Percentiles rank a stretch among this genome's conserved stretches.
Conservation (phyloP, 1,284 basidiomycete species). For the Chondrostereum purpureum region DNA sequence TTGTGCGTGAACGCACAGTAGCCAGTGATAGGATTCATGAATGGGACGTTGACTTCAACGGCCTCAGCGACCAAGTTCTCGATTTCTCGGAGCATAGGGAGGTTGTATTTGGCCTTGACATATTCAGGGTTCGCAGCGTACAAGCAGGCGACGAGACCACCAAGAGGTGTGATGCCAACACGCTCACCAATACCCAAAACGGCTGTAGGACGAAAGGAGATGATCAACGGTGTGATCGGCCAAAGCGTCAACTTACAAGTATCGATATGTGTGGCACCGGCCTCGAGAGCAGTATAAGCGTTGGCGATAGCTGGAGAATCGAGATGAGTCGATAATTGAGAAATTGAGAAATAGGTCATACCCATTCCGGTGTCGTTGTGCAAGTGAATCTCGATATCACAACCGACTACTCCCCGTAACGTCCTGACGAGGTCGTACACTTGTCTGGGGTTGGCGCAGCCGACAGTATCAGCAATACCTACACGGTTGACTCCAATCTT, state of each 20-base stretch:
- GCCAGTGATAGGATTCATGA: slow-evolving; percentile 93
- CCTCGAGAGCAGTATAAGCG: slow-evolving; percentile 97
- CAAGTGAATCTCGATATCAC: slow-evolving; percentile 98
- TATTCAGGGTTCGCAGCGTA: slow-evolving; percentile 97
- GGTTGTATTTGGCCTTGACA: slow-evolving; percentile 99
- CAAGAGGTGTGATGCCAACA: slow-evolving; percentile 97
- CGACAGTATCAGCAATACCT: slow-evolving; percentile 98
- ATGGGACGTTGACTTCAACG: slow-evolving; percentile 96
- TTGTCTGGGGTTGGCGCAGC: slow-evolving; percentile 97
- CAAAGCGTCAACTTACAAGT: slow-evolving; percentile 56
- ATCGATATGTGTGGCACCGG: slow-evolving; percentile 98
- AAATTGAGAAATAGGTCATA: slow-evolving; percentile 21
- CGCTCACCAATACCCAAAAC: slow-evolving; percentile 97
- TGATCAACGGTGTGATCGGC: slow-evolving; percentile 1
- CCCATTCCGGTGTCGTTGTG: slow-evolving; percentile 98
- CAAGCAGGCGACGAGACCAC: slow-evolving; percentile 94
- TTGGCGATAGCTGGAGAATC: slow-evolving; percentile 82
- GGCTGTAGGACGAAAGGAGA: slow-evolving; percentile 31
- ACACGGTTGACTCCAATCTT: slow-evolving; percentile 99
- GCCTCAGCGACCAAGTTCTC: slow-evolving; percentile 99
- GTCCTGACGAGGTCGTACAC: slow-evolving; percentile 98
- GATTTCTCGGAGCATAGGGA: slow-evolving; percentile 94
- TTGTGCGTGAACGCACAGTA: slow-evolving; percentile 99
- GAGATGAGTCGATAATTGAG: slow-evolving; percentile 10
- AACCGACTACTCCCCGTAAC: slow-evolving; percentile 89